Evolutionary conservation across 1,284 basidiomycete species (phyloP).

Genomic region (Heliocybe sulcata): DNA sequence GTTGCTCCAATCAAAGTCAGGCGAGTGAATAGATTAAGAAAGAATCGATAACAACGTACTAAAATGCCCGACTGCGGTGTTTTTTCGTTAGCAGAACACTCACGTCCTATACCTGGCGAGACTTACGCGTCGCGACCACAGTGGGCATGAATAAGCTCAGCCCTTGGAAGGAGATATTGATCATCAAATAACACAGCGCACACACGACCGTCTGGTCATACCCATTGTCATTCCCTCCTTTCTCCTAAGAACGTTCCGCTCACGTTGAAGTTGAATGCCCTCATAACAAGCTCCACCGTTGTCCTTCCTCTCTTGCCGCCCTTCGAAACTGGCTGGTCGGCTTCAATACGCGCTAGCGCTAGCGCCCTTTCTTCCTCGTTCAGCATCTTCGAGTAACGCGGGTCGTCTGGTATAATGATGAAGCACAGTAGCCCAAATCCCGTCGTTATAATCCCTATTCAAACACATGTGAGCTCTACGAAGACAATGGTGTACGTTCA

Average conservation of each 20-base stretch:
- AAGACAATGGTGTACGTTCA: neutral
- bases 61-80: neutral
- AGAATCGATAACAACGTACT: neutral
- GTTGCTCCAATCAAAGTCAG: conserved; percentile 17
- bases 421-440: conserved; percentile 26
- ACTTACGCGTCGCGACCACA: conserved; percentile 29
- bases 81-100: neutral
- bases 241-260: neutral
- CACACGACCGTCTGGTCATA: conserved; percentile 8
- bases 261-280: conserved; percentile 31
- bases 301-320: conserved; percentile 26
- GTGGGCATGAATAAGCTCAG: conserved; percentile 35
- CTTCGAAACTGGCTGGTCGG: conserved; percentile 25
- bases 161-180: conserved; percentile 26
- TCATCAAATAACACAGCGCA: conserved; percentile 8
- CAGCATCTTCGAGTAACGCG: conserved; percentile 25
- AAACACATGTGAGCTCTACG: neutral
- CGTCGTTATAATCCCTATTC: conserved; percentile 28
- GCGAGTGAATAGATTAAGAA: too few relatives aligned
- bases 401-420: conserved; percentile 30
- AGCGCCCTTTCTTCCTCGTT: conserved; percentile 26
- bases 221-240: neutral
- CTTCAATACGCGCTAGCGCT: conserved; percentile 29
- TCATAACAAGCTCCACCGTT: conserved; percentile 21
- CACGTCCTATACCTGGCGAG: neutral